Conservation (phyloP, 352 stramenopile genomes). For the Phytophthora pinifolia region DNA sequence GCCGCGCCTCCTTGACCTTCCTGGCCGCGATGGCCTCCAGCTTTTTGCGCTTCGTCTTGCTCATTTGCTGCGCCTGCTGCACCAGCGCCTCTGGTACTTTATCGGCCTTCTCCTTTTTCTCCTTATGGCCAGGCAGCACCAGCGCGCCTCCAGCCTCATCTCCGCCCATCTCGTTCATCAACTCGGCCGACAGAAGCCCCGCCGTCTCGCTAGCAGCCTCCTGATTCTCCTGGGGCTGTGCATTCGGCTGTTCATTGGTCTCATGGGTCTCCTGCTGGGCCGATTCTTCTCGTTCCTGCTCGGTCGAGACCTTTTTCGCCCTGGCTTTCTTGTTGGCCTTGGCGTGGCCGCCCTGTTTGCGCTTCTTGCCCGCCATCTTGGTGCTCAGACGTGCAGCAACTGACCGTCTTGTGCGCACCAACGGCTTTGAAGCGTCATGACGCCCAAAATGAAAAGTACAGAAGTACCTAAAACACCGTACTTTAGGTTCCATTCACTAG, state of each 20-base stretch:
- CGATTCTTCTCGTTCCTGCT: constrained; percentile 13
- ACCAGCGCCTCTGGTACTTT: constrained; percentile 59
- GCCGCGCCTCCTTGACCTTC: constrained; percentile 78
- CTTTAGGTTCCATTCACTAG: too few relatives aligned
- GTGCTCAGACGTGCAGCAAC: too few relatives aligned
- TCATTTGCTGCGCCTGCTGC: constrained; percentile 65
- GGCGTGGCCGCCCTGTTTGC: constrained; percentile 42
- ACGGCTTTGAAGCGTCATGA: constrained; percentile 4
- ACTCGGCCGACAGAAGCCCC: constrained; percentile 62
- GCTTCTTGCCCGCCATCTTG: constrained; percentile 60
- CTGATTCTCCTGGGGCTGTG: neutral
- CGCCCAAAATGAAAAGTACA: too few relatives aligned
- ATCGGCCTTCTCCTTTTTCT: constrained; percentile 52
- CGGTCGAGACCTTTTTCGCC: constrained; percentile 8
- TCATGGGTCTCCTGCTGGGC: constrained; percentile 19
- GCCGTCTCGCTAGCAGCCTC: constrained; percentile 9
- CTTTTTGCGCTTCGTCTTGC: constrained; percentile 84
- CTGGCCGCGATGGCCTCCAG: constrained; percentile 67
- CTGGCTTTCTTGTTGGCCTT: constrained; percentile 54
- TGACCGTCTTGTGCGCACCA: neutral
- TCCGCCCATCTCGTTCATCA: constrained; percentile 63
- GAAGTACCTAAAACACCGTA: neutral
- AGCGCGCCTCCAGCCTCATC: constrained; percentile 55
- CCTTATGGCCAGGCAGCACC: constrained; percentile 55
- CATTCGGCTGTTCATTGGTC: constrained; percentile 13